Evolutionary conservation across 2,329 filamentous ascomycete genomes (phyloP).

Genomic region (Penicillium hordei): DNA sequence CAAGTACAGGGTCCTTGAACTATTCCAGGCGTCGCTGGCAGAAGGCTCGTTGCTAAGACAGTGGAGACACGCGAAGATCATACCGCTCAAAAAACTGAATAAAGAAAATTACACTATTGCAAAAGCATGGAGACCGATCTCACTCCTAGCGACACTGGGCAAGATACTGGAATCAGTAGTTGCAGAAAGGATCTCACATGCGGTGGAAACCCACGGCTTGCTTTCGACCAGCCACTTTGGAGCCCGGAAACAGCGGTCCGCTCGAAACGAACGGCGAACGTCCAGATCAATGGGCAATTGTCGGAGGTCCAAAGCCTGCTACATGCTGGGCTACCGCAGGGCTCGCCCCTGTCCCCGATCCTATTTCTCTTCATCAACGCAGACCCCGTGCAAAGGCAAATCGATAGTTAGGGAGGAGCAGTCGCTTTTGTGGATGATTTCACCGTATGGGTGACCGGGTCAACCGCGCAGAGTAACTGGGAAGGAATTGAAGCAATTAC

Average conservation of each 20-base stretch:
- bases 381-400: background rate
- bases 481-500: slow-evolving; percentile 3
- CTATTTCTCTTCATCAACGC: slow-evolving; percentile 1
- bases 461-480: background rate
- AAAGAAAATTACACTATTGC: slow-evolving; percentile 23
- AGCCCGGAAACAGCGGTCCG: slow-evolving; percentile 37
- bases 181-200: slow-evolving; percentile 31
- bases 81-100: slow-evolving; percentile 26
- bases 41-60: slow-evolving; percentile 14
- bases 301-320: slow-evolving; percentile 17
- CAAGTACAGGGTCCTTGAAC: slow-evolving; percentile 18
- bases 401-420: background rate
- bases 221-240: slow-evolving; percentile 41
- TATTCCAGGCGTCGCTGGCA: slow-evolving; percentile 22
- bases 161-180: slow-evolving; percentile 35
- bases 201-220: slow-evolving; percentile 29
- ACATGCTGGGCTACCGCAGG: slow-evolving; percentile 22
- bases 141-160: slow-evolving; percentile 28
- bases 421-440: slow-evolving; percentile 15
- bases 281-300: slow-evolving; percentile 20
- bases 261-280: slow-evolving; percentile 22
- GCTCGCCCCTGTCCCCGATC: slow-evolving; percentile 22
- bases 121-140: slow-evolving; percentile 25
- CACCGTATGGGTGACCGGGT: slow-evolving; percentile 1
- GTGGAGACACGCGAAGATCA: slow-evolving; percentile 23